These are phyloP conservation scores for Schizosaccharomyces versatilis DNA, from an alignment of 1,139 yeast species.

Conservation along the genomic window DNA sequence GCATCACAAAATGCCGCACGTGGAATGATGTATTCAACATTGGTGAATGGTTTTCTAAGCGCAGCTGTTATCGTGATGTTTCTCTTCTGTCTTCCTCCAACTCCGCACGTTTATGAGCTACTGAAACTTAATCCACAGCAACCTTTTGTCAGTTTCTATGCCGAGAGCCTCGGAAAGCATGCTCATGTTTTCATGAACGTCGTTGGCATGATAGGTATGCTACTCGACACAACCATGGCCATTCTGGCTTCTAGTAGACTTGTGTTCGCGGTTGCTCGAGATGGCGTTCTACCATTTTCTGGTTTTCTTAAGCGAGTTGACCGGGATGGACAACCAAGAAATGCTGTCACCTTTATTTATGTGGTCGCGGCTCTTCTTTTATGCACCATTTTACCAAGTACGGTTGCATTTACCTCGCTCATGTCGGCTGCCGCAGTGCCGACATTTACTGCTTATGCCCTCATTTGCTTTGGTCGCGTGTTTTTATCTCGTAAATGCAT, in stretches of 20 bases:
- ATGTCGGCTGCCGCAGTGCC: slow-evolving; percentile 17
- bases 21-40: slow-evolving; percentile 44
- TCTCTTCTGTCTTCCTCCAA: slow-evolving; percentile 24
- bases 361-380: slow-evolving; percentile 15
- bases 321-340: slow-evolving; percentile 14
- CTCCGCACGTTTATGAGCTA: slow-evolving; percentile 22
- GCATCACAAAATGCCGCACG: slow-evolving; percentile 41
- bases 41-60: slow-evolving; percentile 39
- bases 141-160: slow-evolving; percentile 16
- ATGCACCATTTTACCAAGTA: slow-evolving; percentile 15
- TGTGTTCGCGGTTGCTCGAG: slow-evolving; percentile 17
- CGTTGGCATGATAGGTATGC: slow-evolving; percentile 13
- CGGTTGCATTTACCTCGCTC: slow-evolving; percentile 16
- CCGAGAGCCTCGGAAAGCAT: slow-evolving; percentile 15
- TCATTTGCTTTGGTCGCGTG: slow-evolving; percentile 15
- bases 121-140: slow-evolving; percentile 15
- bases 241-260: slow-evolving; percentile 16
- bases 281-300: slow-evolving; percentile 16
- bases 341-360: slow-evolving; percentile 15
- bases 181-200: slow-evolving; percentile 15
- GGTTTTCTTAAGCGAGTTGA: slow-evolving; percentile 15
- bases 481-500: slow-evolving; percentile 12
- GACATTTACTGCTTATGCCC: slow-evolving; percentile 15
- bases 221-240: slow-evolving; percentile 14
- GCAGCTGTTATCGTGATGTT: slow-evolving; percentile 35